A percentile compares a stretch with the other conserved stretches of the same genome.
phyloP scores from a whole-genome alignment of 1,284 basidiomycete genomes.

The Leccinum angustisporum region DNA sequence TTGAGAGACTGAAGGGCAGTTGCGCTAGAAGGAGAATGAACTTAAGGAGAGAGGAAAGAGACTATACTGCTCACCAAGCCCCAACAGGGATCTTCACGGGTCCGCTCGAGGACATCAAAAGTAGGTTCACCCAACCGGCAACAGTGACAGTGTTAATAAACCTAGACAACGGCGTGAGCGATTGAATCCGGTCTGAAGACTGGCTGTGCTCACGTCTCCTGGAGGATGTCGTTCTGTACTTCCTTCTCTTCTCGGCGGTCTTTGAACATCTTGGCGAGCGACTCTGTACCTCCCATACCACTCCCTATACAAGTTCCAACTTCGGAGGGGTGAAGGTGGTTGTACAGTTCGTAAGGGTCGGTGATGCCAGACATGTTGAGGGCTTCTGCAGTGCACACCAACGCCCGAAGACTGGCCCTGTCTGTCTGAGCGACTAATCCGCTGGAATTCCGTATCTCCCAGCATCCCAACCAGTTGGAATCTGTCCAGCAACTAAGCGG shows the following conservation, averaged over 20 bases:
- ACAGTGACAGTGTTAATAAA: slow-evolving; percentile 98
- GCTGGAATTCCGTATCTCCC: slow-evolving; percentile 97
- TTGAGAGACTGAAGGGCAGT: slow-evolving; percentile 97
- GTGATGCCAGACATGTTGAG: slow-evolving; percentile 97
- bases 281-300: slow-evolving; percentile 95
- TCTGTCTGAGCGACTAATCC: slow-evolving; percentile 93
- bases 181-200: slow-evolving; percentile 9
- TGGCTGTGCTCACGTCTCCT: slow-evolving; percentile 78
- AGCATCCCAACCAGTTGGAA: slow-evolving; percentile 97
- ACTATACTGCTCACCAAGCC: slow-evolving; percentile 70
- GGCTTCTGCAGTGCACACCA: slow-evolving; percentile 92
- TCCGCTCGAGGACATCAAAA: slow-evolving; percentile 91
- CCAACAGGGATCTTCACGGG: slow-evolving; percentile 99
- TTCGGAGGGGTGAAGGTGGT: slow-evolving; percentile 95
- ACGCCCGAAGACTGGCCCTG: slow-evolving; percentile 94
- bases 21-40: slow-evolving; percentile 54
- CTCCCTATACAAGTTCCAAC: slow-evolving; percentile 91
- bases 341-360: slow-evolving; percentile 96
- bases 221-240: slow-evolving; percentile 96
- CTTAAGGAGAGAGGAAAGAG: not conserved
- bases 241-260: slow-evolving; percentile 97
- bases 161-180: slow-evolving; percentile 40
- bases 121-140: slow-evolving; percentile 95
- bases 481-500: slow-evolving; percentile 92
- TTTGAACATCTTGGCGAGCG: slow-evolving; percentile 95